Evolutionary conservation across 257 asterid genomes (phyloP).

Genomic region (Nemophila menziesii): DNA sequence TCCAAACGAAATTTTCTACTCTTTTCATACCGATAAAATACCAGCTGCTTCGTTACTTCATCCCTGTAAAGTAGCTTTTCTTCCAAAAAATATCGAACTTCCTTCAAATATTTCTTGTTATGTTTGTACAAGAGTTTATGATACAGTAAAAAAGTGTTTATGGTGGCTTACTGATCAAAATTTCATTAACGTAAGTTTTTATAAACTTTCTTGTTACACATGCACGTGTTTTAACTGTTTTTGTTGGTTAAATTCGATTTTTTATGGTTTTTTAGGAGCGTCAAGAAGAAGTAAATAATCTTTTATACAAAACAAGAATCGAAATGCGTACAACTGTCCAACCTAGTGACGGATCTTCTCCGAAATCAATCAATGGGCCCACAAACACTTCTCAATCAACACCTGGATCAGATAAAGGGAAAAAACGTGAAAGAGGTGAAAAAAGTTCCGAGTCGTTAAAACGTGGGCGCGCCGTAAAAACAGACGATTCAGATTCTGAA

Average conservation of each 20-base stretch:
- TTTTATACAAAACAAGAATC: conserved; percentile 37
- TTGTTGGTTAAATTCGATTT: conserved; percentile 7
- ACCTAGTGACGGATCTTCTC: conserved; percentile 71
- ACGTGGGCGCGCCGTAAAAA: conserved; percentile 22
- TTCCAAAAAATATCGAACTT: conserved; percentile 74
- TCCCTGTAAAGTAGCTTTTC: conserved; percentile 98
- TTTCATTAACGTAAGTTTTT: conserved; percentile 56
- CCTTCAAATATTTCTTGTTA: conserved; percentile 60
- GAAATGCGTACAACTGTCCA: conserved; percentile 70
- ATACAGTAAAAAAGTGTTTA: conserved; percentile 28
- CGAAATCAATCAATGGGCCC: conserved; percentile 54
- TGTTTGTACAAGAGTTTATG: conserved; percentile 79
- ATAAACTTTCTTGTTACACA: background rate
- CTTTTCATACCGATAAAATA: conserved; percentile 72
- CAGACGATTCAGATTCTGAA: conserved; percentile 24
- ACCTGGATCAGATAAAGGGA: conserved; percentile 47
- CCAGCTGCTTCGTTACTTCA: conserved; percentile 84
- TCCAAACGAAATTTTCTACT: conserved; percentile 78
- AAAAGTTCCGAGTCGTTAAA: conserved; percentile 21
- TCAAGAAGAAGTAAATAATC: conserved; percentile 68
- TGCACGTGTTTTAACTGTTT: conserved; percentile 1
- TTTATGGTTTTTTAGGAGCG: conserved; percentile 41
- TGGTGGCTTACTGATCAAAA: conserved; percentile 92
- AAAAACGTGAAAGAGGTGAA: conserved; percentile 38
- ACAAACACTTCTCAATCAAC: conserved; percentile 50